Base-by-base conservation (phyloP, 352 stramenopile species). In the Pythium brassicae region DNA sequence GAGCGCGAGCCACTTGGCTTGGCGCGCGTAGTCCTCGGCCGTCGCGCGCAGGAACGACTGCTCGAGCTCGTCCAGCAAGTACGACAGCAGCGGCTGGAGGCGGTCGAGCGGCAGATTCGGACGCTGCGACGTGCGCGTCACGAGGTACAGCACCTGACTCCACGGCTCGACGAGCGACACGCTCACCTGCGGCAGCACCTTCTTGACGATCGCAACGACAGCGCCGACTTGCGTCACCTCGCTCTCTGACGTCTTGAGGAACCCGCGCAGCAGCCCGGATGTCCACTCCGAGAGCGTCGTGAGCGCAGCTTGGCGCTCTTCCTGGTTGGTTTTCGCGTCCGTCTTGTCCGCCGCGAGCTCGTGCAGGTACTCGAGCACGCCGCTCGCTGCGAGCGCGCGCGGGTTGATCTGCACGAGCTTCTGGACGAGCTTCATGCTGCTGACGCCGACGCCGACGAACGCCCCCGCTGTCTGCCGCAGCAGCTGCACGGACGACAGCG, bases 1-100 rank as follows among this genome's bases (percentile, higher is more conserved):
- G 3, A 92, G 53, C 47, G 57, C 66, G 15, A 91, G 56, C 83
- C 83, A 92, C 57, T 89, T 89, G 43, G 81, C 76, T 77, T 89
- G 83, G 12, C 71, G 74, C 14, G 80, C 76, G 39, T 87, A 90
- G 58, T 88, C 77, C 55, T 87, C 80, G 3, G 63, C 66, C 4
- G 76, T 85, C 15, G 75, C 80, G 10, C 66, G 71, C 46, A 55
- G 61, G 50, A 90, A 88, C 2, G 77, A 83, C 23, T 77, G 57
- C 53, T 89, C 74, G 22, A 89, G 55, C 22, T 89, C 72, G 26
- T 61, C 27, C 2, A 87, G 47, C 27, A 88, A 39, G 32, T 76
- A 83, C 20, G n/a, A 35, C 15, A 69, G 22, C 0, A 80, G 47
- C 3, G 47, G 20, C 23, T 64, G 53, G 2, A 78, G 59, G 11